Conservation (phyloP, 495 filamentous ascomycete genomes). For the Tirmania nivea region DNA sequence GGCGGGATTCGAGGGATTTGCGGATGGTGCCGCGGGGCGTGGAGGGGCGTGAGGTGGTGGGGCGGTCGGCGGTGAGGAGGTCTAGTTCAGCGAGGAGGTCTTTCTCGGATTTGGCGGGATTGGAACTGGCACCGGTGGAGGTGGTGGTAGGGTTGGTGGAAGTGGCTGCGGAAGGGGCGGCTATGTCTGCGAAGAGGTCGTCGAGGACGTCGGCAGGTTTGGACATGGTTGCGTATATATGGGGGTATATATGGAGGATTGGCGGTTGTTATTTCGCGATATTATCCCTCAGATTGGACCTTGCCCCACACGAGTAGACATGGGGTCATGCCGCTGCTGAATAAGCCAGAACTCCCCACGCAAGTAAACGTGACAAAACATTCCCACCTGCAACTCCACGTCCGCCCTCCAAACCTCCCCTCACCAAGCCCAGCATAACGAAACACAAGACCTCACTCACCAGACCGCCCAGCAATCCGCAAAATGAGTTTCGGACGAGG, state of each 20-base stretch:
- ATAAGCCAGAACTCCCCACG: too few relatives aligned
- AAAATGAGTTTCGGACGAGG: constrained; percentile 28
- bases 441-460: neutral
- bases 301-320: too few relatives aligned
- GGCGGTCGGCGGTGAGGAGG: constrained; percentile 36
- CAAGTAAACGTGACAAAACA: too few relatives aligned
- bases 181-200: constrained; percentile 59
- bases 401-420: too few relatives aligned
- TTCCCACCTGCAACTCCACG: too few relatives aligned
- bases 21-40: constrained; percentile 34
- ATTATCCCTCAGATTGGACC: too few relatives aligned
- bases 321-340: too few relatives aligned
- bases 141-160: neutral
- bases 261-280: too few relatives aligned
- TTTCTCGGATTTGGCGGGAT: constrained; percentile 26
- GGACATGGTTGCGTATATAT: neutral
- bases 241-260: too few relatives aligned
- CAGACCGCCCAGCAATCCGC: too few relatives aligned
- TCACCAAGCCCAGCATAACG: neutral
- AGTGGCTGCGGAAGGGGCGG: constrained; percentile 16
- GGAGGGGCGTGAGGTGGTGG: constrained; percentile 49
- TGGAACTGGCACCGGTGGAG: constrained; percentile 1
- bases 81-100: constrained; percentile 76
- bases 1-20: constrained; percentile 36
- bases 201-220: constrained; percentile 52